Evolutionary conservation across 495 filamentous ascomycete species (phyloP), one percentile per base, ranked within the genome.

Genomic region (Penicillium waksmanii): DNA sequence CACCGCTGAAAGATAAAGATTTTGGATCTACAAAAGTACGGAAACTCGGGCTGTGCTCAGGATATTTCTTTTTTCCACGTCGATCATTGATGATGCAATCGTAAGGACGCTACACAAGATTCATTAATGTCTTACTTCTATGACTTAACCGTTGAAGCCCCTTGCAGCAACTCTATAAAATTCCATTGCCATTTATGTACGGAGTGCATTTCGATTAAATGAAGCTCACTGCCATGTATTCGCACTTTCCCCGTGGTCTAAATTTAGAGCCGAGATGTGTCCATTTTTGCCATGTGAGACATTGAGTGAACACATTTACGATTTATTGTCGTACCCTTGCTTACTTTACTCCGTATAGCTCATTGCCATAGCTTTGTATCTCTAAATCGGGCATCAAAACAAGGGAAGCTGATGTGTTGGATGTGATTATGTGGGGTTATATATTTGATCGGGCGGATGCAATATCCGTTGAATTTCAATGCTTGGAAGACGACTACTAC

Each of bases 101-200:
- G 46, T 21, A 48, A 48, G 46, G 46, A 48, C 19, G 10, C 11
- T 27, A 48, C 23, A 48, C 21, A 23, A 27, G 11, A 31, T 11
- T 5, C 46, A 23, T 48, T 10, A 48, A 48, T 48, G 46, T 48
- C 46, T 48, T 4, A 48, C 46, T 48, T 48, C 19, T 27, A 48
- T 48, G 5, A 44, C 46, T 27, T 27, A 27, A 12, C 46, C 19
- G 18, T 48, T 27, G 46, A 48, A 23, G 19, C 19, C 46, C 46
- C 46, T 48, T 48, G 46, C 46, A 48, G 18, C 9, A 23, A 2
- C 10, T 48, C 7, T 19, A 48, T 9, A 19, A 10, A 44, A 44
- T 8, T 44, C 3, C 15, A 44, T 13, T 44, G 36, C 4, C n/a
- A 44, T 17, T 44, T 17, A 44, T 3, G 4, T 17, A 44, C n/a